Evolutionary conservation across 208 protist genomes (phyloP).

Genomic region (Crithidia brevicula): DNA sequence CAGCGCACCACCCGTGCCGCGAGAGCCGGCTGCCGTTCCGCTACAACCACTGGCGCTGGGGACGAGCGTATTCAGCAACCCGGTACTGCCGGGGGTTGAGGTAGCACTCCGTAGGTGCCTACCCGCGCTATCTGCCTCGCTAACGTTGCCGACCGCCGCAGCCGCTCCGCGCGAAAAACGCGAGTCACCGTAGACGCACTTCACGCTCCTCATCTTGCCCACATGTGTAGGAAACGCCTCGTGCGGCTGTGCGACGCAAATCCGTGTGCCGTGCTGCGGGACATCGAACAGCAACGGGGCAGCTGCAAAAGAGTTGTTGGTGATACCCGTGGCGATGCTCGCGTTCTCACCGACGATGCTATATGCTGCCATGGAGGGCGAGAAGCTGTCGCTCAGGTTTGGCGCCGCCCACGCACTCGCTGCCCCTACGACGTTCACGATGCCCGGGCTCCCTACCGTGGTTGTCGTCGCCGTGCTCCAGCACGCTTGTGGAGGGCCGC

Average conservation of each 20-base stretch:
- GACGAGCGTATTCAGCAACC: not conserved
- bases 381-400: slow-evolving; percentile 12
- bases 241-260: not conserved
- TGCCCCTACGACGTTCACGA: not conserved
- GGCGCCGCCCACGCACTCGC: not conserved
- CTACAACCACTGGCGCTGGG: not conserved
- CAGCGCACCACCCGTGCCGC: not conserved
- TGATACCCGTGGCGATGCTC: not conserved
- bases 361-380: not conserved
- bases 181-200: slow-evolving; percentile 8
- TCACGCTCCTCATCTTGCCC: not conserved
- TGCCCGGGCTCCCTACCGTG: not conserved
- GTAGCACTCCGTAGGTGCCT: no score
- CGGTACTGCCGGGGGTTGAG: not conserved
- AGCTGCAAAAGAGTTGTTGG: not conserved
- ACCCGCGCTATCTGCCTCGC: no score
- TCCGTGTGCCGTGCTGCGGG: not conserved
- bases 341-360: not conserved
- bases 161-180: not conserved
- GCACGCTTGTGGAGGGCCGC: not conserved
- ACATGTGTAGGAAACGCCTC: not conserved
- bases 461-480: not conserved
- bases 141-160: not conserved
- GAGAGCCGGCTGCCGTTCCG: no score
- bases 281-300: not conserved